Conservation (phyloP, 495 filamentous ascomycete genomes). For the Lepraria neglecta region DNA sequence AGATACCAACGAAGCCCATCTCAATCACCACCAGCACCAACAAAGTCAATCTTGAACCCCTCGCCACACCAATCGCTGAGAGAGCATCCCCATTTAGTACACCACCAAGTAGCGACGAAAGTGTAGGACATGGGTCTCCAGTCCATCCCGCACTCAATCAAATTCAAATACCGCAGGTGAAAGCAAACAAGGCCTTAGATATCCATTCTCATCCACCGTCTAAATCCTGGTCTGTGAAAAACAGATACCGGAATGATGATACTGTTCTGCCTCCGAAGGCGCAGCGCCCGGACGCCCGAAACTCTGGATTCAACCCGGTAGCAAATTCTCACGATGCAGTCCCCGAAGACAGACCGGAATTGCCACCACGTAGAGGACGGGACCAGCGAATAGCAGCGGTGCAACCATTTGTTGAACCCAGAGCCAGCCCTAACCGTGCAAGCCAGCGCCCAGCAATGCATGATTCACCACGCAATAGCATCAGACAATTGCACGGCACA, state of each 20-base stretch:
- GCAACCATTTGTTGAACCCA: background rate
- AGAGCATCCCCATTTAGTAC: slow-evolving; percentile 82
- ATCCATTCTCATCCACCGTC: slow-evolving; percentile 43
- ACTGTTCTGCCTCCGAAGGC: background rate
- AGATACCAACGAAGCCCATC: slow-evolving; percentile 49
- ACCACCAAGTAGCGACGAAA: slow-evolving; percentile 72
- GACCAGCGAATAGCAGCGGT: slow-evolving; percentile 2
- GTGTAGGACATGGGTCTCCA: slow-evolving; percentile 40
- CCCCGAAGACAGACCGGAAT: slow-evolving; percentile 4
- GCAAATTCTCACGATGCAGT: background rate
- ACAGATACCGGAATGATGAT: slow-evolving; percentile 9
- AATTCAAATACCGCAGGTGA: slow-evolving; percentile 13
- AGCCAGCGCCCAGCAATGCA: background rate
- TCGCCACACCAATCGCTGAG: slow-evolving; percentile 34
- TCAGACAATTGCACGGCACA: background rate
- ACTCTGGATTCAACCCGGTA: slow-evolving; percentile 31
- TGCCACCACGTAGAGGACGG: slow-evolving; percentile 13
- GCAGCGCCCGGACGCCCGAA: slow-evolving; percentile 30
- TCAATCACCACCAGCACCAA: slow-evolving; percentile 12
- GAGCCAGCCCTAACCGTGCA: background rate
- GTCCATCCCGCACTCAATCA: slow-evolving; percentile 23
- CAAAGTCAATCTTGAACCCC: slow-evolving; percentile 14
- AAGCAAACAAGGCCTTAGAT: background rate
- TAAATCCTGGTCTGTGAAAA: slow-evolving; percentile 41
- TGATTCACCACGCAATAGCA: background rate